Evolutionary conservation across 2,329 filamentous ascomycete species (phyloP), one percentile per base, ranked within the genome.

Genomic region (Fusarium zealandicum): DNA sequence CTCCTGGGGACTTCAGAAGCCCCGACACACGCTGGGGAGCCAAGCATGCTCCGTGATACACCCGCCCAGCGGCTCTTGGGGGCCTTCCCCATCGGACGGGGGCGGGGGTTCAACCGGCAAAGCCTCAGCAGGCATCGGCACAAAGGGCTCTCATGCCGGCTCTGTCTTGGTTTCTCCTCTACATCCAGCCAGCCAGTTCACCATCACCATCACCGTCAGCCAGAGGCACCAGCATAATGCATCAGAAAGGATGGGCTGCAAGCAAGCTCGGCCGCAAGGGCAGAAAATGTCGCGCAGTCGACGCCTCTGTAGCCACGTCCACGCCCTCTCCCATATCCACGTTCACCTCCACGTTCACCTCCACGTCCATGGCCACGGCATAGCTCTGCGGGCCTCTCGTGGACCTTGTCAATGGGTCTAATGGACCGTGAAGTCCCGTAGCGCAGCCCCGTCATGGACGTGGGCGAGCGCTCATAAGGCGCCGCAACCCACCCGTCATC

Each of bases 401-500:
- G 61, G 37, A 51, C 54, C 49, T 64, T 37, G 43, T 41, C 59
- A 36, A 43, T 46, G 58, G 36, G 51, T 41, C 37, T 36, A 52
- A 47, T 25, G 30, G 33, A 60, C 58, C 51, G 55, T 51, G 55
- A 61, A 56, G 58, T 57, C 42, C 58, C 58, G 58, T 61, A 61
- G 58, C 57, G 58, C 37, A 17, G 18, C 22, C 40, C 48, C 40
- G 56, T 54, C 47, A 54, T 52, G 54, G 49, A 47, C 37, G 41
- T 50, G 54, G 41, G 39, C 18, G 47, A 59, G 32, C 38, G 32
- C 33, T 27, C 43, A 38, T 39, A 37, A 44, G 45, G 40, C 30
- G 54, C 51, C 54, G 37, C 45, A 45, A 35, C 37, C 59, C 64
- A 65, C 54, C 39, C 60, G 55, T 66, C 63, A 63, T 64, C 54